Base-by-base conservation (phyloP, 345 rosid genomes). In the Moricandia arvensis region DNA sequence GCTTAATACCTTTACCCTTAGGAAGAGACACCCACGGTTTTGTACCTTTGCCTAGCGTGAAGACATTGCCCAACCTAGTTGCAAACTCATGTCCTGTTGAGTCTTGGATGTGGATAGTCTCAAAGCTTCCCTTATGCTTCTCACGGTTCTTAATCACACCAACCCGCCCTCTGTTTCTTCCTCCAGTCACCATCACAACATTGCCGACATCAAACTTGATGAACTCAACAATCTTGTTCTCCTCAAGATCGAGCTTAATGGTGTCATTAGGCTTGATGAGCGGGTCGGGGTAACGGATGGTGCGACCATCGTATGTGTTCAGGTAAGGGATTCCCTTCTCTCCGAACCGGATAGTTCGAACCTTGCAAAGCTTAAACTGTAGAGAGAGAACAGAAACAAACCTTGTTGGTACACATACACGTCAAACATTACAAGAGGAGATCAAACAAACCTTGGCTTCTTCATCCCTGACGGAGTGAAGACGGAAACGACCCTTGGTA, bases 401-500 rank as follows among this genome's bases (percentile, higher is more conserved):
- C n/a, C 49, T 4, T 45, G 0, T 45, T 0, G 17, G 15, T n/a
- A 6, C 17, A 45, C 7, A 5, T 43, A 13, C 1, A 45, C 7
- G 16, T 45, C 16, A 45, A 45, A 0, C 51, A 45, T 13, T 45
- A 45, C 49, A 41, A 43, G 17, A 43, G 8, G 53, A 13, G 53
- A 47, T 21, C 24, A 21, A n/a, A n/a, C n/a, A n/a, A 47, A 47
- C 53, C 53, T 49, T 49, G 4, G 55, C 55, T 49, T 74, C 72
- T 67, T 74, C 78, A 2, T 74, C 78, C 18, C 9, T 74, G 66
- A 74, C 33, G 13, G 78, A 59, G 72, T 74, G 78, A 12, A 74
- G 59, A 59, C 72, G 71, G 77, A 74, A 74, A 1, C 78, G 59
- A 9, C 72, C 72, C 51, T 74, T 74, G 18, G 78, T 74, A n/a